Evolutionary conservation across 179 eudicot genomes (phyloP).

Genomic region (Beta lomatogona): DNA sequence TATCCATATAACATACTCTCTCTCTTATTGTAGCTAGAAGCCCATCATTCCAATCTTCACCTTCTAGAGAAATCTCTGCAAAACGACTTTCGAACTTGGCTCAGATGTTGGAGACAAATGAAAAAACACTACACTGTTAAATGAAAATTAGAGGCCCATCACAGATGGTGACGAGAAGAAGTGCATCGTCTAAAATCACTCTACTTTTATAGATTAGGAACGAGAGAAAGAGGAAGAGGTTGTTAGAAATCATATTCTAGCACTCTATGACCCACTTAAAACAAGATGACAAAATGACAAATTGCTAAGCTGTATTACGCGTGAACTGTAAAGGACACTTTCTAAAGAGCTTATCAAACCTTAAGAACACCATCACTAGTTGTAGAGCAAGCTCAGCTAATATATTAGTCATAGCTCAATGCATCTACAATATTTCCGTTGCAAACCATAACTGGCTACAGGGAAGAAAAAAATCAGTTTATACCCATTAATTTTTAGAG

Average conservation of each 20-base stretch:
- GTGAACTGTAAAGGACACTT: background rate
- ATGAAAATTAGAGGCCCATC: background rate
- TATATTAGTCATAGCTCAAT: background rate
- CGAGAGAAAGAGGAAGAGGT: no score
- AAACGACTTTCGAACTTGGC: background rate
- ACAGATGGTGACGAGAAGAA: background rate
- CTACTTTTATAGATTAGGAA: background rate
- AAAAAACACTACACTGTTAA: background rate
- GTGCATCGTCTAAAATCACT: background rate
- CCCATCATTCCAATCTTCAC: slow-evolving; percentile 98
- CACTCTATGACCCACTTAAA: background rate
- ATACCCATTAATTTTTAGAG: no score
- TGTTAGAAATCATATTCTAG: background rate
- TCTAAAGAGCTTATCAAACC: slow-evolving; percentile 5
- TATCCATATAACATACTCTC: slow-evolving; percentile 53
- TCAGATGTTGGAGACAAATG: slow-evolving; percentile 7
- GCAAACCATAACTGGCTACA: background rate
- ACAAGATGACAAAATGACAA: background rate
- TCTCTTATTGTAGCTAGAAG: slow-evolving; percentile 93
- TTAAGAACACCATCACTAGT: background rate
- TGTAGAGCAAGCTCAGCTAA: background rate
- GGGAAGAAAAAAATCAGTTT: background rate
- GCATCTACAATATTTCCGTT: background rate
- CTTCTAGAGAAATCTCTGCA: slow-evolving; percentile 80
- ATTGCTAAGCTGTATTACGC: background rate